Conservation (phyloP, 805 yeast species). For the Lachancea quebecensis region DNA sequence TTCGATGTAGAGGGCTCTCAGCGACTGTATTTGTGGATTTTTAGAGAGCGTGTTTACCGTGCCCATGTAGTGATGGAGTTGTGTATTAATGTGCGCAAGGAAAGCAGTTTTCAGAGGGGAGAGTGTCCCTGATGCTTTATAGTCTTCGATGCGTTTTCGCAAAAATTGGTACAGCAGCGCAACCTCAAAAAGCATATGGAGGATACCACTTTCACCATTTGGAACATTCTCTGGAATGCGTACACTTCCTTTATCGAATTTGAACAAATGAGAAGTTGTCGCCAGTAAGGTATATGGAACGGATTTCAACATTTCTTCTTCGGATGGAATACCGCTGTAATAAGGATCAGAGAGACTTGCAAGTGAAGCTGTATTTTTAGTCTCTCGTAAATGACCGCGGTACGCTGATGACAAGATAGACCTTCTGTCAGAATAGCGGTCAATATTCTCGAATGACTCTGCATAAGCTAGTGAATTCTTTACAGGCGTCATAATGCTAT, state of each 20-base stretch:
- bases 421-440: constrained; percentile 34
- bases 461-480: constrained; percentile 26
- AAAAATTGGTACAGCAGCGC: constrained; percentile 57
- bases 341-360: constrained; percentile 25
- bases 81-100: constrained; percentile 38
- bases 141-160: constrained; percentile 25
- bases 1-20: constrained; percentile 28
- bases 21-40: constrained; percentile 25
- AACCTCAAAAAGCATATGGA: constrained; percentile 59
- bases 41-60: constrained; percentile 41
- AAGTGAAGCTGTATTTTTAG: constrained; percentile 13
- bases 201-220: constrained; percentile 47
- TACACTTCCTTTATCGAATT: constrained; percentile 34
- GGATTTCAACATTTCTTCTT: constrained; percentile 38
- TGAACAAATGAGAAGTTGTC: constrained; percentile 50
- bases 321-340: constrained; percentile 32
- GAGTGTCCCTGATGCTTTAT: constrained; percentile 23
- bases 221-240: constrained; percentile 47
- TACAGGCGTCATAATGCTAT: constrained; percentile 15
- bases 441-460: constrained; percentile 36
- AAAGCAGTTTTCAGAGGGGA: constrained; percentile 62
- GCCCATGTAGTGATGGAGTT: constrained; percentile 38
- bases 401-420: constrained; percentile 28
- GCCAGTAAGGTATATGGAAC: constrained; percentile 55
- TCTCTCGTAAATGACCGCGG: constrained; percentile 1